phyloP scores from a whole-genome alignment of 768 basidiomycete species.

The Mycena latifolia region DNA sequence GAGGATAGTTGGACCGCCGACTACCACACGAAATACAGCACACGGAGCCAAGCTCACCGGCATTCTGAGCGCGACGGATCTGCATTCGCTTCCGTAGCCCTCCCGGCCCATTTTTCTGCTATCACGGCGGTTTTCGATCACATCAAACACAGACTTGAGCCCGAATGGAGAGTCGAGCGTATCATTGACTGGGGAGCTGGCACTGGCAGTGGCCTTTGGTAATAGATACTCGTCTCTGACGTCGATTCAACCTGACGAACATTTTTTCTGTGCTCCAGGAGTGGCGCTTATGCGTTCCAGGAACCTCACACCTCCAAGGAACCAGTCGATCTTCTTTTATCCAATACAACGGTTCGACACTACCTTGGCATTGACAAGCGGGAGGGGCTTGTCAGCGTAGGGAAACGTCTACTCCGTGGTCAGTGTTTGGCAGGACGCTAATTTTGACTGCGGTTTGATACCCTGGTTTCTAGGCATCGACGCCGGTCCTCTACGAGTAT shows the following conservation, averaged over 20 bases:
- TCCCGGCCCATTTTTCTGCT: conserved; percentile 88
- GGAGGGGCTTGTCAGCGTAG: conserved; percentile 75
- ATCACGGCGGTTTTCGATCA: conserved; percentile 82
- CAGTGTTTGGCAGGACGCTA: conserved; percentile 33
- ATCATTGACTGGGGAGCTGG: conserved; percentile 90
- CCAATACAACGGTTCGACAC: conserved; percentile 64
- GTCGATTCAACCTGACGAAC: conserved; percentile 27
- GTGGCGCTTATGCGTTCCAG: conserved; percentile 83
- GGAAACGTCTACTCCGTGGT: conserved; percentile 73
- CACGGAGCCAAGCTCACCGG: conserved; percentile 64
- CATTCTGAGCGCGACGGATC: conserved; percentile 81
- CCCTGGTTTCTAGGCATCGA: conserved; percentile 54
- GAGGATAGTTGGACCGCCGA: conserved; percentile 64
- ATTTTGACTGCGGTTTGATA: not conserved
- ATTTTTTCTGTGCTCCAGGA: conserved; percentile 16
- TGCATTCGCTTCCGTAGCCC: conserved; percentile 87
- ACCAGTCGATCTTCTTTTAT: conserved; percentile 51
- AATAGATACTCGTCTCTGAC: conserved; percentile 35
- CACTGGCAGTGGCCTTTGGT: conserved; percentile 90
- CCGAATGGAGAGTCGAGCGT: conserved; percentile 67
- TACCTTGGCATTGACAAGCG: conserved; percentile 87
- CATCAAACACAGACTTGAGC: conserved; percentile 71
- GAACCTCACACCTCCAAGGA: conserved; percentile 39
- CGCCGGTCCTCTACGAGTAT: conserved; percentile 55
- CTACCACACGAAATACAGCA: conserved; percentile 72